Percentiles rank a stretch among this genome's conserved stretches.
phyloP scores from a whole-genome alignment of 2,329 filamentous ascomycete species.

The Tolypocladium inflatum region DNA sequence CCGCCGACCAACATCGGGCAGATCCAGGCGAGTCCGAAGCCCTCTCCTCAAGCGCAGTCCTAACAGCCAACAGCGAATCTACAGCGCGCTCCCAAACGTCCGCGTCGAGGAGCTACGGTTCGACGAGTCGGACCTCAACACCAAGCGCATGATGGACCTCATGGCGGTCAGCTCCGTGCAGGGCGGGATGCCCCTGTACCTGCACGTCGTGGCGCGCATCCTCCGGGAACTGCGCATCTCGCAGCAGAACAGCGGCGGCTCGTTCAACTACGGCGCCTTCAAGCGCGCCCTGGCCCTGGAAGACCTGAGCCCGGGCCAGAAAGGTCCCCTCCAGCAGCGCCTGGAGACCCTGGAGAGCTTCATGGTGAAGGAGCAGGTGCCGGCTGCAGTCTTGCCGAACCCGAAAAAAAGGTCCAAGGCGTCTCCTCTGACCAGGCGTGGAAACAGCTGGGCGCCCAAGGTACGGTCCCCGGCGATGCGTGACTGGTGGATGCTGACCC shows the following conservation, averaged over 20 bases:
- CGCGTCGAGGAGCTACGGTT: conserved; percentile 40
- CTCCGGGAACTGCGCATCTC: conserved; percentile 43
- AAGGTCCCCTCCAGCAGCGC: conserved; percentile 35
- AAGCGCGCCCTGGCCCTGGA: conserved; percentile 17
- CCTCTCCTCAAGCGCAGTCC: background rate
- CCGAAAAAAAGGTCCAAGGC: background rate
- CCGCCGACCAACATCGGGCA: conserved; percentile 39
- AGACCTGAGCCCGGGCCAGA: conserved; percentile 38
- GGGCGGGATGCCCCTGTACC: conserved; percentile 43
- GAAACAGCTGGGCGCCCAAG: conserved; percentile 11
- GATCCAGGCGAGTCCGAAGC: conserved; percentile 20
- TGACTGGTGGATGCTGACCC: background rate
- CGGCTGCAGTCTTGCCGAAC: background rate
- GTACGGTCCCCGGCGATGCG: conserved; percentile 1
- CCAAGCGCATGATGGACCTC: conserved; percentile 46
- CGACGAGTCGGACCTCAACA: conserved; percentile 42
- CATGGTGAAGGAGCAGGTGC: conserved; percentile 21
- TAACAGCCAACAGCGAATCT: conserved; percentile 21
- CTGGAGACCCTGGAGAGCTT: conserved; percentile 46
- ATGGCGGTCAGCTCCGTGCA: conserved; percentile 40
- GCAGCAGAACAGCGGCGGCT: conserved; percentile 23
- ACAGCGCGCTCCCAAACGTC: conserved; percentile 31
- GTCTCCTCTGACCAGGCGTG: background rate
- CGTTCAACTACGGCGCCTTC: conserved; percentile 44
- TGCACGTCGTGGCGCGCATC: conserved; percentile 44